Evolutionary conservation across 305 asterid species (phyloP), one percentile per base, ranked within the genome.

Genomic region (Nicotiana rustica): DNA sequence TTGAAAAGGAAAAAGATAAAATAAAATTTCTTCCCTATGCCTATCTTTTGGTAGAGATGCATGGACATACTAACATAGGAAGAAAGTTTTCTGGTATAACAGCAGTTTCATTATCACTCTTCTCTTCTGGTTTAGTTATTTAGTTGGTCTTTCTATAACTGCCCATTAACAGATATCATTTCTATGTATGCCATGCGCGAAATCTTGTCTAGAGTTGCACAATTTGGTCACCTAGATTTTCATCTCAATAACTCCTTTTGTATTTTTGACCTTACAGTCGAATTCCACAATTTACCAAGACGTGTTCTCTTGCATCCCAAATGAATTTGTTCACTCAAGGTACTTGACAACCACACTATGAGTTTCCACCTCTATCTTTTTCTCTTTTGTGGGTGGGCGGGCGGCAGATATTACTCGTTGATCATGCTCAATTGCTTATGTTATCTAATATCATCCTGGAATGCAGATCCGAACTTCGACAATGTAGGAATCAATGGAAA

Each of bases 221-320:
- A 52, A 52, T 25, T 25, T 25, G 79, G 65, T 49, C 65, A 15
- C 65, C 55, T 29, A 4, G 4, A 52, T 29, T 25, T 52, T 52
- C 29, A 75, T 29, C 60, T 56, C 17, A 57, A 17, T 68, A 25
- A 38, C 38, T 33, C 12, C 10, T 41, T 76, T 36, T 62, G 38
- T 66, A 8, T 36, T 6, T 66, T 44, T 55, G 33, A 13, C 17
- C 62, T 73, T 83, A 75, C 96, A 96, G 99, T 84, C 88, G 29
- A 96, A 96, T 85, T 89, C 97, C 84, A 88, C 78, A 81, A 91
- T 93, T 82, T 96, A 93, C 88, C 93, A 96, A 87, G 95, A 92
- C n/a, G 93, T 89, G 29, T 96, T 96, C 88, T 88, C 92, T 86
- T 96, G 99, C 90, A 88, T 93, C 82, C 99, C 99, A 57, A 96